Evolutionary conservation across 2,329 filamentous ascomycete genomes (phyloP), one percentile per base, ranked within the genome.

Genomic region (Colletotrichum spinosum): DNA sequence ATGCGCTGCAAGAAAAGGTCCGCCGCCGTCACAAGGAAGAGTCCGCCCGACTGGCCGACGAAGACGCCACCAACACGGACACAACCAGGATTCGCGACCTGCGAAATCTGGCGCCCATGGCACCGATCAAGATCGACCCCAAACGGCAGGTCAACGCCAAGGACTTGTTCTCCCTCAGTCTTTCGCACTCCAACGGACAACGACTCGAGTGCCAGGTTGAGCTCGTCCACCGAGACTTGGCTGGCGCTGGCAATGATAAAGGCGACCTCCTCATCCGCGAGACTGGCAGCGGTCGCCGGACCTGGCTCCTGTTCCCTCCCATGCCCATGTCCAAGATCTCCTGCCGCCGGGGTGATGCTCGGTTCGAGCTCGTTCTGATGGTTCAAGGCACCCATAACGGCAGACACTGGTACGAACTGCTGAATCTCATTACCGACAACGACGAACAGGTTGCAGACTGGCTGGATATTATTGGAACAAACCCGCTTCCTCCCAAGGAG

Each of bases 251-350:
- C 41, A 86, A 86, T 3, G 87, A 90, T 68, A 82, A 86, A 53
- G 94, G 95, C 7, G 96, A 99, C 76, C 76, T 99, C n/a, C 86
- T 99, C 25, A 91, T 99, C 61, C 94, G 95, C 70, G 94, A 98
- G 77, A 88, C 94, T n/a, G 93, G 94, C 49, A 86, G 88, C 56
- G 85, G 86, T 6, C 89, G 91, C 12, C 88, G 89, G 57, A 81
- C 83, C 35, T 98, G 93, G 89, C 85, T 99, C 5, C 84, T 99
- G 0, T 97, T 99, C 72, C 92, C 94, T n/a, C 95, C 96, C 1
- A 84, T 97, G n/a, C 84, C 90, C 15, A 84, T 88, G 68, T 83
- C 85, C 41, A 85, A 88, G 66, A 85, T 97, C 17, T 98, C 96
- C 11, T 93, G 94, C 54, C 89, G 95, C 44, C 88, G 85, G 65